Conservation (phyloP, 208 protist genomes). For the Acanthamoeba lenticulata region DNA sequence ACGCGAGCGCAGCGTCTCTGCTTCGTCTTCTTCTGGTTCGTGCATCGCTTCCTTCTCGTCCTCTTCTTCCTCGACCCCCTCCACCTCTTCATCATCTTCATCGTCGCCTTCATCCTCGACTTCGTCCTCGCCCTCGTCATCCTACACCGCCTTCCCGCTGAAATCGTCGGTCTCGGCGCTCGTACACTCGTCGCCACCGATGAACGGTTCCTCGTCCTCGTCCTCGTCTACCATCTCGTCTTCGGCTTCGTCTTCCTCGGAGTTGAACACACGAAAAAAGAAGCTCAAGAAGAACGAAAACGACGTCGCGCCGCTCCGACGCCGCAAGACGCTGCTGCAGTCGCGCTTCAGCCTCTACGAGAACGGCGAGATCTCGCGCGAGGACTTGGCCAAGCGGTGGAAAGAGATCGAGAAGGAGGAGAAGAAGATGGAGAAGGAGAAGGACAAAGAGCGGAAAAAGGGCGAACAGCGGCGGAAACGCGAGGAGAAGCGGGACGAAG, state of each 20-base stretch:
- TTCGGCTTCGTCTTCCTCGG: background rate
- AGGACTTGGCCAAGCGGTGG: constrained; percentile 5
- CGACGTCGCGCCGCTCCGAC: background rate
- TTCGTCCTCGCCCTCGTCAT: background rate
- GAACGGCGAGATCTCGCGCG: constrained; percentile 35
- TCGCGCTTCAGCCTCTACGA: constrained; percentile 64
- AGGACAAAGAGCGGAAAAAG: background rate
- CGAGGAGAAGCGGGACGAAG: background rate
- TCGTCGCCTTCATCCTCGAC: background rate
- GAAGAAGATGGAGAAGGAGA: constrained; percentile 22
- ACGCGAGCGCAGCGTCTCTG: background rate
- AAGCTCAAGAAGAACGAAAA: background rate
- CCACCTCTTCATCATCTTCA: background rate
- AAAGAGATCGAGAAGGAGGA: constrained; percentile 31
- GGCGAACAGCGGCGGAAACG: background rate
- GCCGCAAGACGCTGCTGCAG: background rate
- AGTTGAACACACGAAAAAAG: background rate
- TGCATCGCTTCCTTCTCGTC: background rate
- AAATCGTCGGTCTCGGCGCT: background rate
- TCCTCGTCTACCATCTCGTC: no score
- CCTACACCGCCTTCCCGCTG: background rate
- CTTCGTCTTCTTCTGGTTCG: background rate
- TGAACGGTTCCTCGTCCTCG: background rate
- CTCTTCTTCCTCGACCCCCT: background rate
- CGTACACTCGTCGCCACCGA: background rate